Evolutionary conservation across 176 grass and related monocot species (phyloP), one percentile per base, ranked within the genome.

Genomic region (Phragmites australis): DNA sequence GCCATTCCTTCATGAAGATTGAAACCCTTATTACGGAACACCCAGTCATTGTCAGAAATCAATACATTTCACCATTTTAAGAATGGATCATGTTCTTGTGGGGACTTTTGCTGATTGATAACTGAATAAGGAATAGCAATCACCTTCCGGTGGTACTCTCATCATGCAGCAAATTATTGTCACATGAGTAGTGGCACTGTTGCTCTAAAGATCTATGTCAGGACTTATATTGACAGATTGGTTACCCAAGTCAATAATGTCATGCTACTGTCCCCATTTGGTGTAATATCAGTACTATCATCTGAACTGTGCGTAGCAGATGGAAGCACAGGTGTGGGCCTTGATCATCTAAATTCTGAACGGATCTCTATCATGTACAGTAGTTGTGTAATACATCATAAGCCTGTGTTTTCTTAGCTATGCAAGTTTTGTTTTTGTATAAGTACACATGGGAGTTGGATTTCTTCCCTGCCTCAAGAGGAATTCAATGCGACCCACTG

Each of bases 161-260:
- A 85, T 88, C 85, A 77, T 78, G 64, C 64, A 63, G 65, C 65
- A 91, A 81, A 91, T 91, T 78, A 91, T 88, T 88, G 81, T 85
- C 77, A 62, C 81, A 31, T 65, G 58, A 84, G 66, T 78, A 78
- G 85, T 88, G 74, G 39, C 37, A 52, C 58, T 67, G 78, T 59
- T 64, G 75, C 72, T 77, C 79, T 76, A 86, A 86, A 86, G 83
- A 91, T 84, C 66, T 81, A 57, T 84, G 63, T 84, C 85, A 87
- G 74, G 72, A 63, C 68, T 75, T 85, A 47, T 31, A 29, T 75
- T 76, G 83, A 59, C 52, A 56, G 74, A n/a, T 82, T 83, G 21
- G 62, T 69, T 60, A 75, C 80, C 53, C 61, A 79, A 74, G 76
- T 83, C 83, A 91, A 91, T 68, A 81, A 91, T 88, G 82, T 31